These are phyloP conservation scores for Iris macrosiphon DNA, from an alignment of 106 monocot species.

Conservation along the genomic window DNA sequence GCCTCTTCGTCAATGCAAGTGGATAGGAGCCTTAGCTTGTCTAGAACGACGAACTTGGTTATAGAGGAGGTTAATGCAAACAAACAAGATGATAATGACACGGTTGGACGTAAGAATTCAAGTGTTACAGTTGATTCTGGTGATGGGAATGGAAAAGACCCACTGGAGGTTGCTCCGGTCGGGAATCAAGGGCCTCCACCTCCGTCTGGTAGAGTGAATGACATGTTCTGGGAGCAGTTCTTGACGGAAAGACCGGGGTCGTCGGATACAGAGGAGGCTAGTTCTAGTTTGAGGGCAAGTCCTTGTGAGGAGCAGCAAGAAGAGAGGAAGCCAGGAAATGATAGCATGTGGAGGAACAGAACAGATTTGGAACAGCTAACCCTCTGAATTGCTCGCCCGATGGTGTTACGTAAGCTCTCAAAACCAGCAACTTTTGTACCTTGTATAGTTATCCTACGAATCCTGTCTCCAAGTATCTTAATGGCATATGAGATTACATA, in stretches of 20 bases:
- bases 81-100: background rate
- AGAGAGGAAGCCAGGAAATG: constrained; percentile 16
- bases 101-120: constrained; percentile 6
- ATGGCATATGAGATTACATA: no score
- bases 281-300: constrained; percentile 40
- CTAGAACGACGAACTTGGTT: constrained; percentile 9
- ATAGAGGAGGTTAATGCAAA: constrained; percentile 4
- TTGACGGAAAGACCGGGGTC: constrained; percentile 85
- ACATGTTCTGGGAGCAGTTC: constrained; percentile 98
- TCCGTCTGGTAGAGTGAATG: constrained; percentile 55
- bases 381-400: background rate
- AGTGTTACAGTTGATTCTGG: background rate
- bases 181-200: constrained; percentile 26
- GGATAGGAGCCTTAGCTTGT: constrained; percentile 9
- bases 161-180: constrained; percentile 6
- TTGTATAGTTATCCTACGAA: no score
- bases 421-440: no score
- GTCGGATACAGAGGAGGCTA: constrained; percentile 70
- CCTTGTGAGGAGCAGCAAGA: constrained; percentile 23
- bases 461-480: no score
- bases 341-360: constrained; percentile 9
- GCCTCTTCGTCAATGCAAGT: constrained; percentile 62
- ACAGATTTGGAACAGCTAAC: constrained; percentile 9
- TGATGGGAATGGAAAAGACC: background rate
- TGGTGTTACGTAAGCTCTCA: background rate